Evolutionary conservation across 2,329 filamentous ascomycete genomes (phyloP), one percentile per base, ranked within the genome.

Genomic region (Orbilia oligospora): DNA sequence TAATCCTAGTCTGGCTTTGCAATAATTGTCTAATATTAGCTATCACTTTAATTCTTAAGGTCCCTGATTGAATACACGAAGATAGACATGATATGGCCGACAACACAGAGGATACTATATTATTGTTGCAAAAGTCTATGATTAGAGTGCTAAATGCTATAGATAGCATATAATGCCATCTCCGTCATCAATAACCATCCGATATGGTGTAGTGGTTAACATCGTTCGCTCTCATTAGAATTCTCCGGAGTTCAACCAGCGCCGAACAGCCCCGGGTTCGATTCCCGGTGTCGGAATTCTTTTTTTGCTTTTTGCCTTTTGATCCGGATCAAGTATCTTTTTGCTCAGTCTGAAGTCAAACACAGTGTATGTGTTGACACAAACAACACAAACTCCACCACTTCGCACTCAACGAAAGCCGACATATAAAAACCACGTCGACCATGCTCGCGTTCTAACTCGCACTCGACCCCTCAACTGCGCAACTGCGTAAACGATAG

Each of bases 251-350:
- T 36, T 2, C 12, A 5, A 20, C 6, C 10, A 3, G 44, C n/a
- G 66, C 72, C 72, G 72, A 68, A 51, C 44, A 71, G 73, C 63
- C 73, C 73, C 67, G 73, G 73, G 73, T 77, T 77, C 73, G 73
- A 77, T 56, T 77, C 73, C 73, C 73, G 67, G 73, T 71, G 71
- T 71, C 68, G 73, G 73, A 77, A 71, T 63, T 41, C 16, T 22
- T 18, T 70, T 66, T 51, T 48, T 72, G 27, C 10, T 22, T 38
- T 67, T 61, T 61, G 53, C 14, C 24, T 65, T 5, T 18, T 5
- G 4, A 49, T n/a, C 18, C 46, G n/a, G n/a, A n/a, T n/a, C n/a
- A n/a, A 46, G 9, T 24, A 27, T 14, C 5, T 61, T 67, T 77
- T 67, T 67, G 27, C 18, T n/a, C n/a, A 18, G 51, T 49, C 41